Evolutionary conservation across 208 protist genomes (phyloP), one percentile per base, ranked within the genome.

Genomic region (Trypanosoma conorhini): DNA sequence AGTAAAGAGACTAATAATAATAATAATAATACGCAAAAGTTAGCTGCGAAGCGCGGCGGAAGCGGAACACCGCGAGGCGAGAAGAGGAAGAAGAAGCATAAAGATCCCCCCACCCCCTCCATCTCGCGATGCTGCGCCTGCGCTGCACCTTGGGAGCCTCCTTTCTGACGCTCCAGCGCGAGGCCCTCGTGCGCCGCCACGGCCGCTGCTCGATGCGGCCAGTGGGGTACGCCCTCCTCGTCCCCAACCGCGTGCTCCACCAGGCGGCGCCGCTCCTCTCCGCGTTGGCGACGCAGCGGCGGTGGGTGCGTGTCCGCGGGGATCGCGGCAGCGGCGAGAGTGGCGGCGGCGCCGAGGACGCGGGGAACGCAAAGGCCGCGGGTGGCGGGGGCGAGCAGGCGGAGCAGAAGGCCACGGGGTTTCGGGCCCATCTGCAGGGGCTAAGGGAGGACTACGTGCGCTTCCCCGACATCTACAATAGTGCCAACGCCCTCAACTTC

Each of bases 391-490:
- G 35, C 33, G 33, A 76, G 70, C 24, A 54, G 21, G 38, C 9
- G 22, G 63, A 26, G 46, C 56, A 65, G 59, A 61, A 67, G 24
- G 48, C 68, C 61, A 63, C n/a, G 52, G 67, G 74, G 40, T 81
- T 94, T 64, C 71, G 67, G 35, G 87, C 89, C 38, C 82, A 97
- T 70, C 50, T 87, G 38, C 62, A 79, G 55, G 83, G 78, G 63
- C 78, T 97, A 33, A 77, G 77, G 40, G 74, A 91, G 28, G 92
- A 97, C 69, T 87, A 86, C 76, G 60, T 73, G 44, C 87, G 81
- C 38, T 94, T 93, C 60, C 84, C 88, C 5, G 87, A 94, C 64
- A 97, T 97, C 55, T 97, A 97, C 76, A 97, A 97, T 85, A 91
- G 81, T 65, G 86, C 84, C 38, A 97, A 95, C 71, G 75, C 74